A percentile compares a stretch with the other conserved stretches of the same genome.
Evolutionary conservation across 148 eudicot genomes (phyloP).

Genomic region (Polygonum maritimum): DNA sequence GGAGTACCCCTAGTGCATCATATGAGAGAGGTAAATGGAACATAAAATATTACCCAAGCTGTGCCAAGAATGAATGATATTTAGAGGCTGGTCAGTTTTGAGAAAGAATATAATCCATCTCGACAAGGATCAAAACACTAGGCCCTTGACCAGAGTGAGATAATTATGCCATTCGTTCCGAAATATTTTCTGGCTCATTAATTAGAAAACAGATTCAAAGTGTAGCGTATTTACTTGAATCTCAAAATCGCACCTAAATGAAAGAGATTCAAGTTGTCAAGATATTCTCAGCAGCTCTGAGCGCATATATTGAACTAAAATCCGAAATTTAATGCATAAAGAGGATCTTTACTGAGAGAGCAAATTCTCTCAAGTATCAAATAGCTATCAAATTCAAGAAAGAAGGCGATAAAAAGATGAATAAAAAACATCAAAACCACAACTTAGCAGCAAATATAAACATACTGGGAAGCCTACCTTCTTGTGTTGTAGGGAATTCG

Average conservation of each 20-base stretch:
- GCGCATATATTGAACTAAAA: neutral
- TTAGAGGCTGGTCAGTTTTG: neutral
- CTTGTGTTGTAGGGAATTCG: conserved; percentile 57
- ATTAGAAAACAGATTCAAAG: neutral
- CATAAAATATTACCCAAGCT: neutral
- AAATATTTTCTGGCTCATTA: neutral
- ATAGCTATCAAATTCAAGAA: neutral
- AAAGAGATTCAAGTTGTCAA: neutral
- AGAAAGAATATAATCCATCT: neutral
- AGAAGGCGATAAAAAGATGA: neutral
- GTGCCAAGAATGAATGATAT: neutral
- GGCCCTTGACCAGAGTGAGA: neutral
- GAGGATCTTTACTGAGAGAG: neutral
- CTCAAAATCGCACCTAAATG: neutral
- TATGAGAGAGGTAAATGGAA: too few species aligned
- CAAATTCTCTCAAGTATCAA: neutral
- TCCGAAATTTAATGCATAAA: neutral
- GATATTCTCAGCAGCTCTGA: neutral
- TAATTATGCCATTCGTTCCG: neutral
- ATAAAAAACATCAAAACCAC: neutral
- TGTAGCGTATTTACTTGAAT: neutral
- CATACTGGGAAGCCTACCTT: conserved; percentile 34
- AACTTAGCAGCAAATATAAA: neutral
- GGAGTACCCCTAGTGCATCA: too few species aligned
- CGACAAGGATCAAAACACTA: neutral